phyloP scores from a whole-genome alignment of 805 yeast genomes.

The Scheffersomyces ergatensis region DNA sequence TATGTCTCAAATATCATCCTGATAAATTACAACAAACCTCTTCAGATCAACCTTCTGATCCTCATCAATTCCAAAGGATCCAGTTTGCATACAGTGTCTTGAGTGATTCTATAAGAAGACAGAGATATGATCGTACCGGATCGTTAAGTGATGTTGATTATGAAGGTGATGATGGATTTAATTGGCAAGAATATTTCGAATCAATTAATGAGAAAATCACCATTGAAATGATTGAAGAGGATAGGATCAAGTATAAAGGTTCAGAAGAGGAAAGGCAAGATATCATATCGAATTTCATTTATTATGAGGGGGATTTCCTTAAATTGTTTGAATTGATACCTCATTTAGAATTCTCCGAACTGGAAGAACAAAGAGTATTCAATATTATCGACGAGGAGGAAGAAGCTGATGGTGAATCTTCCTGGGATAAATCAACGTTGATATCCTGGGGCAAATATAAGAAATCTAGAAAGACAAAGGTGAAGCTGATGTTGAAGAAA shows the following conservation, averaged over 20 bases:
- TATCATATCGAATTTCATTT: slow-evolving; percentile 55
- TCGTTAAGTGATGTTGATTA: slow-evolving; percentile 42
- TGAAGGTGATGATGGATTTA: slow-evolving; percentile 39
- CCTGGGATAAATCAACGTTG: slow-evolving; percentile 26
- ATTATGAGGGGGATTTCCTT: slow-evolving; percentile 66
- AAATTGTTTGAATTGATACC: slow-evolving; percentile 72
- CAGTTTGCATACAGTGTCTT: slow-evolving; percentile 75
- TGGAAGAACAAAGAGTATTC: slow-evolving; percentile 62
- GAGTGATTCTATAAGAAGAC: slow-evolving; percentile 54
- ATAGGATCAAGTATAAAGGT: slow-evolving; percentile 59
- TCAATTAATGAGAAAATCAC: slow-evolving; percentile 50
- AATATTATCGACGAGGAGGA: slow-evolving; percentile 37
- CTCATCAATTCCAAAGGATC: slow-evolving; percentile 55
- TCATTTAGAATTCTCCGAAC: slow-evolving; percentile 62
- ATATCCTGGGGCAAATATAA: slow-evolving; percentile 51
- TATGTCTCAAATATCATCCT: slow-evolving; percentile 67
- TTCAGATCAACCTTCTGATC: slow-evolving; percentile 11
- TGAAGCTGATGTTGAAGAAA: slow-evolving; percentile 46
- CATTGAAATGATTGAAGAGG: slow-evolving; percentile 67
- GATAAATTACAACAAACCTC: slow-evolving; percentile 51
- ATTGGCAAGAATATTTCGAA: slow-evolving; percentile 60
- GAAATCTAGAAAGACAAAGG: slow-evolving; percentile 45
- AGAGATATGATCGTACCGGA: slow-evolving; percentile 70
- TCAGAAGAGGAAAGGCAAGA: slow-evolving; percentile 62
- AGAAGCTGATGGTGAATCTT: slow-evolving; percentile 14